These are phyloP conservation scores for Mortierella sp. DNA, from an alignment of 371 early-diverging fungal genomes.

Conservation along the genomic window DNA sequence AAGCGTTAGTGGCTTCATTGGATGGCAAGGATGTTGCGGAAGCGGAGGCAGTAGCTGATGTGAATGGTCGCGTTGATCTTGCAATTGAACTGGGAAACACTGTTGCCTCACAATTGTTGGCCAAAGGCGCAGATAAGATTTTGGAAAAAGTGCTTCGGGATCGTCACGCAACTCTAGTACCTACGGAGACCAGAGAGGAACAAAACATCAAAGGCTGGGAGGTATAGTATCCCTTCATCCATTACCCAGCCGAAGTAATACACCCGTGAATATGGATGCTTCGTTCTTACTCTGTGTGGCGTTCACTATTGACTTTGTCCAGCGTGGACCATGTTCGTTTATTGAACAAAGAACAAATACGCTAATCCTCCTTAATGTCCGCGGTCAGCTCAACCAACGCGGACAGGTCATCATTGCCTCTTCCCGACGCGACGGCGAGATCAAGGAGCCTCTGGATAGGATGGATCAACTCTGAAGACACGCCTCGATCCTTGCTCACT, in stretches of 20 bases:
- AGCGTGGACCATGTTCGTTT: no score
- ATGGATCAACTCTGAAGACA: constrained; percentile 7
- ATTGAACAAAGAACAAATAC: no score
- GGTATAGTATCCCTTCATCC: constrained; percentile 12
- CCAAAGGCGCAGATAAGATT: constrained; percentile 54
- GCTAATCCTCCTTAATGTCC: neutral
- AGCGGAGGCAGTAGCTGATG: constrained; percentile 55
- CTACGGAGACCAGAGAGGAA: constrained; percentile 43
- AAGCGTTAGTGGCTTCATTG: constrained; percentile 74
- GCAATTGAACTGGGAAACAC: constrained; percentile 44
- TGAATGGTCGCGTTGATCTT: constrained; percentile 54
- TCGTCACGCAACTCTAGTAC: constrained; percentile 28
- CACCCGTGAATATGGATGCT: no score
- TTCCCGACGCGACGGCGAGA: neutral
- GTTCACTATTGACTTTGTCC: no score
- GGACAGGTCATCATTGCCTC: constrained; percentile 12
- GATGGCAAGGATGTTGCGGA: constrained; percentile 73
- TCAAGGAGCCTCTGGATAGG: constrained; percentile 7
- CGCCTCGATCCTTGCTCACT: constrained; percentile 6
- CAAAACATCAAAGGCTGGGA: constrained; percentile 47
- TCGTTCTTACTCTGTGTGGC: no score
- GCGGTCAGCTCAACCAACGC: constrained; percentile 1
- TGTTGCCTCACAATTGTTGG: constrained; percentile 37
- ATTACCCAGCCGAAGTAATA: no score
- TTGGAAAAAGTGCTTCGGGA: constrained; percentile 43